Base-by-base conservation (phyloP, 352 stramenopile genomes). In the Halophytophthora batemanensis region DNA sequence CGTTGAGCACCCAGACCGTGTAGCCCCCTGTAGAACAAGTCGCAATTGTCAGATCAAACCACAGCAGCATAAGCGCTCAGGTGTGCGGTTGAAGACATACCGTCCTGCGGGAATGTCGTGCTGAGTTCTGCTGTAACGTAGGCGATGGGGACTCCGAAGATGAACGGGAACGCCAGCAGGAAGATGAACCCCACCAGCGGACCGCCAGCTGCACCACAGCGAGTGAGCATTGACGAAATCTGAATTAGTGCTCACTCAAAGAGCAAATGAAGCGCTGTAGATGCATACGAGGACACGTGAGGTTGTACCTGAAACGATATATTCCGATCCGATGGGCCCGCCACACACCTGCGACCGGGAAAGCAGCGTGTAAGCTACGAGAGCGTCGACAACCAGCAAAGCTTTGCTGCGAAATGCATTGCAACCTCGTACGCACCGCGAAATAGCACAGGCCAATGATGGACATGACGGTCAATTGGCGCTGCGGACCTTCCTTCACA, bases 121-220 rank as follows among this genome's bases (percentile, higher is more conserved):
- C 85, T 90, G 13, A 98, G 72, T 65, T 98, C 91, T 5, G 90
- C 87, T 6, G 93, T 98, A 25, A 98, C 86, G 46, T 95, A 75
- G 19, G 86, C 87, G 60, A 98, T 93, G 4, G 90, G 92, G 13
- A 97, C 39, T 6, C 78, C 87, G 80, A 90, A 97, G 17, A 98
- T 64, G 23, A 98, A 71, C 10, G 91, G 91, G 36, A 97, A 82
- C 11, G 97, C 19, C 17, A 92, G 29, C 50, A 96, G 83, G 17
- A 92, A 84, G 7, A 97, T 64, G 29, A 98, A 69, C 14, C 91
- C 79, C 56, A 92, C 33, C 31, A 95, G 76, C 23, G 73, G 73
- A 11, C 73, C 73, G 12, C 73, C 73, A 8, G 73, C 67, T 66
- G 17, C 7, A 8, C 3, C 53, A 31, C 13, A 53, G 7, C 37